Base-by-base conservation (phyloP, 345 rosid genomes). In the Moricandia moricandioides region DNA sequence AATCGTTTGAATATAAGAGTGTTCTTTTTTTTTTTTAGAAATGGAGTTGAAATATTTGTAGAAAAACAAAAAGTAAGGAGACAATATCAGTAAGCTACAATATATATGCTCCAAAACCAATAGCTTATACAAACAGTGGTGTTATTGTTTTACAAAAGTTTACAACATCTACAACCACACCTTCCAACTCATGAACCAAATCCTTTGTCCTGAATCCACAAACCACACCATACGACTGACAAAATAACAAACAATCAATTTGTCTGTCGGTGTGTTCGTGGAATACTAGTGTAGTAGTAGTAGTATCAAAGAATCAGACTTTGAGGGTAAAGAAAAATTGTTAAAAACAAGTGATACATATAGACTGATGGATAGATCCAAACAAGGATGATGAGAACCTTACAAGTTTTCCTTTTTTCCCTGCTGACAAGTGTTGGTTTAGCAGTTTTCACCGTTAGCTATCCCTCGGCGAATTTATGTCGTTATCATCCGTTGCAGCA, bases 161-260 rank as follows among this genome's bases (percentile, higher is more conserved):
- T 76, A 69, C 80, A 40, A 40, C 69, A 68, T 68, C 73, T 68
- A 61, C 74, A 75, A 75, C 73, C 62, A 68, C 63, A 67, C 47
- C 35, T 43, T 72, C 52, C 14, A 62, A 72, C 76, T 72, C 34
- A 72, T 40, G 49, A 40, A 59, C 79, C 79, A 70, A 76, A 76
- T 49, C 70, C 24, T 70, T 70, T 45, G 52, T 70, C 75, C 70
- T 63, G 58, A 69, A 31, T 35, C 57, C 79, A 69, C 70, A 70
- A 56, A 43, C 56, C 56, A 61, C 57, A 75, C 68, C 31, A 60
- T 40, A 61, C 51, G 51, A 62, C 56, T 29, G 65, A 63, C 65
- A 45, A 35, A 56, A 75, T 59, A 30, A 54, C 54, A 59, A 74
- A 74, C 73, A 61, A 52, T 52, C 69, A 69, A 61, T 37, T n/a